Evolutionary conservation across 176 grass and related monocot species (phyloP).

Genomic region (Dactylis glomerata): DNA sequence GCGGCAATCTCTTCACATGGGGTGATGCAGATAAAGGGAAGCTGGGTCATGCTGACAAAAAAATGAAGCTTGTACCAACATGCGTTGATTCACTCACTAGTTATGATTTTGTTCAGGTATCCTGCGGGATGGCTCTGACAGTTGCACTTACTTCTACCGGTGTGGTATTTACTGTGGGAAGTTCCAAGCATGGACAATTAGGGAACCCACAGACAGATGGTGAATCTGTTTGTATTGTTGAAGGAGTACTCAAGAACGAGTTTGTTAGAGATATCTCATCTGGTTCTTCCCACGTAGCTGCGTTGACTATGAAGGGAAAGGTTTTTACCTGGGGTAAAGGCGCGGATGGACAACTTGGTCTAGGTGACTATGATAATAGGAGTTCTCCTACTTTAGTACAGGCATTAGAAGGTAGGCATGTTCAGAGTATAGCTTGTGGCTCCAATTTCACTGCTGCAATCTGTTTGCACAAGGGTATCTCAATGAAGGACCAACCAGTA

Average conservation of each 20-base stretch:
- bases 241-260: constrained; percentile 76
- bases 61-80: constrained; percentile 65
- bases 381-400: constrained; percentile 70
- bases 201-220: constrained; percentile 63
- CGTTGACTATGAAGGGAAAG: constrained; percentile 66
- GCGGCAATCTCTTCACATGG: constrained; percentile 89
- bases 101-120: constrained; percentile 83
- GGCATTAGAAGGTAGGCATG: constrained; percentile 68
- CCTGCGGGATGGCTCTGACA: constrained; percentile 67
- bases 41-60: constrained; percentile 68
- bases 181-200: constrained; percentile 71
- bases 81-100: constrained; percentile 65
- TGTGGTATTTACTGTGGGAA: constrained; percentile 74
- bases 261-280: constrained; percentile 78
- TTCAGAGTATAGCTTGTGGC: constrained; percentile 85
- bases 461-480: constrained; percentile 80
- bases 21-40: constrained; percentile 82
- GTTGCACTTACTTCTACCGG: constrained; percentile 62
- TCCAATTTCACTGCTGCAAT: constrained; percentile 68
- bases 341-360: constrained; percentile 78
- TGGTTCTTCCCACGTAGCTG: constrained; percentile 73
- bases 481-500: constrained; percentile 72
- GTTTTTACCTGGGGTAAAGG: constrained; percentile 96
- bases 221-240: constrained; percentile 55
- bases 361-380: constrained; percentile 66